Evolutionary conservation across 176 grass and related monocot genomes (phyloP), one percentile per base, ranked within the genome.

Genomic region (Phyllostachys edulis): DNA sequence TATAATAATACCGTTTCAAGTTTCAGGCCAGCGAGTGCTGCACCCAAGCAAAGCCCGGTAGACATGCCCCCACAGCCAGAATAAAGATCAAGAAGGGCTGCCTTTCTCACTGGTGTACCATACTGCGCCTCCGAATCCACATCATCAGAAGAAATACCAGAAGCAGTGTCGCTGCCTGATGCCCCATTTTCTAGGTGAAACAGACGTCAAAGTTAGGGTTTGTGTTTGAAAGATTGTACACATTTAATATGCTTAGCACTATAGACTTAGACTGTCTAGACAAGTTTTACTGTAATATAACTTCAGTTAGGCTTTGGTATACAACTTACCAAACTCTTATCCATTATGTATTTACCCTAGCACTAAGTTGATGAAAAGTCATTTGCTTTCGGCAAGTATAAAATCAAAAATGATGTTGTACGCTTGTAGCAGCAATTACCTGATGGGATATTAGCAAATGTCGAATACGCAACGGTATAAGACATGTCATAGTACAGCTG

Each of bases 31-130:
- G 96, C 87, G 34, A 98, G 83, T 15, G 83, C 80, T 17, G 83
- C 79, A 76, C 96, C 96, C 68, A 95, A 88, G 51, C 96, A 98
- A 60, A 98, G 55, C 1, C 96, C 93, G 7, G 91, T 98, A 9
- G 96, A 98, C 93, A 98, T 95, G 29, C 92, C 96, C 9, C 96
- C 96, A 32, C 93, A 98, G 18, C 96, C 96, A 20, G 96, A 98
- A 79, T 95, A 98, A 7, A 98, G 77, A 18, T 98, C 96, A 5
- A 98, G 85, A 18, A 98, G 89, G 10, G 85, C 75, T 9, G 87
- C 73, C 0, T 46, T 73, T 67, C 71, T 88, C 17, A 51, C 83
- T 80, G 59, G 80, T 12, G 9, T 49, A 67, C 51, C 85, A 59
- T 82, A 86, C 62, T 41, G 32, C 0, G 4, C 21, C 8, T 86